These are phyloP conservation scores for Aspergillus cejpii DNA, from an alignment of 2,329 filamentous ascomycete species.

Conservation along the genomic window DNA sequence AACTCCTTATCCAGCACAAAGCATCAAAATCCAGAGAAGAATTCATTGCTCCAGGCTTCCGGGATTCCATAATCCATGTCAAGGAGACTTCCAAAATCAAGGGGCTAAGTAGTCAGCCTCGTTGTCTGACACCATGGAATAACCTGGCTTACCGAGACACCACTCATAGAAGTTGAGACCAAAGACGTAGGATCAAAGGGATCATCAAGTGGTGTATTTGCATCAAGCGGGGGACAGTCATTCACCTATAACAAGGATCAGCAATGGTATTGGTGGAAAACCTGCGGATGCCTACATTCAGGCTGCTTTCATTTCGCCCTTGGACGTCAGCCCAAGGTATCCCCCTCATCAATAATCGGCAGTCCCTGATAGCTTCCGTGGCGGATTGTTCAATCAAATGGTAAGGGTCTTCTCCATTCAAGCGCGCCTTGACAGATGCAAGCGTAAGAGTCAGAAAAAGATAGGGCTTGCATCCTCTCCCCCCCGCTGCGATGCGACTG, in stretches of 20 bases:
- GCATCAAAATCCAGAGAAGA: conserved; percentile 14
- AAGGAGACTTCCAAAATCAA: conserved; percentile 29
- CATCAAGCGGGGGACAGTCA: conserved; percentile 7
- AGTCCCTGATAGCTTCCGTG: conserved; percentile 18
- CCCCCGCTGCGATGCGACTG: conserved; percentile 20
- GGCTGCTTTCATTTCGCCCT: conserved; percentile 11
- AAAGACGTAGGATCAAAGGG: conserved; percentile 23
- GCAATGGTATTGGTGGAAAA: not conserved
- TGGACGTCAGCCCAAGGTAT: conserved; percentile 19
- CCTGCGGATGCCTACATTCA: no score
- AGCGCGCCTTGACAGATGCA: conserved; percentile 28
- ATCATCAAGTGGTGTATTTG: conserved; percentile 15
- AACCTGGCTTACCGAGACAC: conserved; percentile 21
- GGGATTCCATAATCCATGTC: conserved; percentile 23
- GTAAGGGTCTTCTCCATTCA: conserved; percentile 26
- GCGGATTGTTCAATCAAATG: conserved; percentile 21
- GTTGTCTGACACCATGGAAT: conserved; percentile 8
- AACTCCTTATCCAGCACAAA: not conserved
- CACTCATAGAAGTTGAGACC: conserved; percentile 16
- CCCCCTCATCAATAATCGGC: conserved; percentile 21
- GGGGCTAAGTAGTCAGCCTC: conserved; percentile 15
- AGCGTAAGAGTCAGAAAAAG: conserved; percentile 27
- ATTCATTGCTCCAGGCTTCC: conserved; percentile 25
- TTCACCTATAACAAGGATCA: conserved; percentile 8
- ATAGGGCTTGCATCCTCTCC: conserved; percentile 27